phyloP scores from a whole-genome alignment of 2,329 filamentous ascomycete genomes.

The Cladosporium sp. region DNA sequence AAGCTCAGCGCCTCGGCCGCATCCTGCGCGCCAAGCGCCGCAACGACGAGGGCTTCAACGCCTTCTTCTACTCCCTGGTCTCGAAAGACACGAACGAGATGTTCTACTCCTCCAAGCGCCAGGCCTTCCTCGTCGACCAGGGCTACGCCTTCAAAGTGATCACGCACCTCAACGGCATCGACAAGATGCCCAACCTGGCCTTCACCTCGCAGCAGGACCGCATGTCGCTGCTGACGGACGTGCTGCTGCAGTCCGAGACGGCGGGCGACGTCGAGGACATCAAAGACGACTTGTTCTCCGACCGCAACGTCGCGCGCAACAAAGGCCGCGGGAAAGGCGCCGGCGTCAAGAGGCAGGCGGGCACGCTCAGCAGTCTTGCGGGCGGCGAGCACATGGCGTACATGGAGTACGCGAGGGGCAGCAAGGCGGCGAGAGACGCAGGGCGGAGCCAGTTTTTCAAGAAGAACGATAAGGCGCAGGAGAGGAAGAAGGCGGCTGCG shows the following conservation, averaged over 20 bases:
- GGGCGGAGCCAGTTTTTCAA: conserved; percentile 42
- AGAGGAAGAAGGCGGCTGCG: conserved; percentile 26
- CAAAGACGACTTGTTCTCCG: conserved; percentile 60
- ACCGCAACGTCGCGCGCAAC: conserved; percentile 40
- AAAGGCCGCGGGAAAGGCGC: conserved; percentile 36
- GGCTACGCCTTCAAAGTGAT: conserved; percentile 99
- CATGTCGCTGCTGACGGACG: conserved; percentile 79
- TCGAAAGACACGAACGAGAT: conserved; percentile 97
- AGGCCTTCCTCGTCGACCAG: conserved; percentile 95
- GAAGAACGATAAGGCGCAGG: conserved; percentile 34
- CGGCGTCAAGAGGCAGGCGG: conserved; percentile 72
- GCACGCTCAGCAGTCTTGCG: conserved; percentile 75
- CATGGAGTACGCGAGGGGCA: conserved; percentile 41
- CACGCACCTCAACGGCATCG: conserved; percentile 86
- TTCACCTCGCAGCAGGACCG: conserved; percentile 75
- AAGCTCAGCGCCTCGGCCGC: conserved; percentile 86
- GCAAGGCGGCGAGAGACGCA: conserved; percentile 41
- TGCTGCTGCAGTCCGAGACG: conserved; percentile 79
- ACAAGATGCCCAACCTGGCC: conserved; percentile 71
- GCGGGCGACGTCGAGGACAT: conserved; percentile 65
- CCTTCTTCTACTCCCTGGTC: conserved; percentile 96
- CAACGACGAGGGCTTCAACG: conserved; percentile 97
- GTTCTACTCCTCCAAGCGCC: conserved; percentile 93
- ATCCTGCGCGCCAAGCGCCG: conserved; percentile 91
- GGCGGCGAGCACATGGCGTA: conserved; percentile 97